These are phyloP conservation scores for Sphaerulina populicola DNA, from an alignment of 2,329 filamentous ascomycete species.

Conservation along the genomic window DNA sequence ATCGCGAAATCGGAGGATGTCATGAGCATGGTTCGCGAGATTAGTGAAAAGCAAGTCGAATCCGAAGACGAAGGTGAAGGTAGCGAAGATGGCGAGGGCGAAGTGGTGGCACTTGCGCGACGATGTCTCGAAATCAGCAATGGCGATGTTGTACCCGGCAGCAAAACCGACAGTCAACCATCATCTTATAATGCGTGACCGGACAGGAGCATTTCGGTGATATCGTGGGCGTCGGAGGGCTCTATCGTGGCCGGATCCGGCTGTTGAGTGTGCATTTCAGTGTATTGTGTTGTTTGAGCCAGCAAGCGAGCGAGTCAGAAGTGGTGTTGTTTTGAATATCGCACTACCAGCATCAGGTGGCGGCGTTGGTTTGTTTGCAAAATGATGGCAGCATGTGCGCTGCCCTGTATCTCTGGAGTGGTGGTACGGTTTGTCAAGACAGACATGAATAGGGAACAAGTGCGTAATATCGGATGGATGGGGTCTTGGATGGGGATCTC, in stretches of 20 bases:
- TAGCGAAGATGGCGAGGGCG: constrained; percentile 83
- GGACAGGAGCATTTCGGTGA: background rate
- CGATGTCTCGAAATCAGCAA: constrained; percentile 62
- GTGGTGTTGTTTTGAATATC: constrained; percentile 5
- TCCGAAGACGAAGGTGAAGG: constrained; percentile 76
- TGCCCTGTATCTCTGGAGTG: background rate
- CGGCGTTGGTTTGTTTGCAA: background rate
- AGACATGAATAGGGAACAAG: background rate
- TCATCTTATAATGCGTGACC: constrained; percentile 18
- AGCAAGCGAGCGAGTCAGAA: constrained; percentile 15
- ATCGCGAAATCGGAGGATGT: constrained; percentile 88
- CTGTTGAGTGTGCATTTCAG: constrained; percentile 9
- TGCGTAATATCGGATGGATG: background rate
- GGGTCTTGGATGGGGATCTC: background rate
- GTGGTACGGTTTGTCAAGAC: background rate
- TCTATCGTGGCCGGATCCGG: background rate
- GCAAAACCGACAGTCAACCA: constrained; percentile 18
- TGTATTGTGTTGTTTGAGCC: constrained; percentile 12
- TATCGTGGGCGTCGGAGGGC: too few relatives aligned
- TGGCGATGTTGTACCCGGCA: constrained; percentile 15
- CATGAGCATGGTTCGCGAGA: constrained; percentile 81
- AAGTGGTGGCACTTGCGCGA: constrained; percentile 84
- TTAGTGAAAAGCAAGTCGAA: constrained; percentile 81
- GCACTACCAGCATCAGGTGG: constrained; percentile 13
- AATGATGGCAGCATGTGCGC: background rate